phyloP scores from a whole-genome alignment of 2,329 filamentous ascomycete genomes.

The Fusarium oxysporum region DNA sequence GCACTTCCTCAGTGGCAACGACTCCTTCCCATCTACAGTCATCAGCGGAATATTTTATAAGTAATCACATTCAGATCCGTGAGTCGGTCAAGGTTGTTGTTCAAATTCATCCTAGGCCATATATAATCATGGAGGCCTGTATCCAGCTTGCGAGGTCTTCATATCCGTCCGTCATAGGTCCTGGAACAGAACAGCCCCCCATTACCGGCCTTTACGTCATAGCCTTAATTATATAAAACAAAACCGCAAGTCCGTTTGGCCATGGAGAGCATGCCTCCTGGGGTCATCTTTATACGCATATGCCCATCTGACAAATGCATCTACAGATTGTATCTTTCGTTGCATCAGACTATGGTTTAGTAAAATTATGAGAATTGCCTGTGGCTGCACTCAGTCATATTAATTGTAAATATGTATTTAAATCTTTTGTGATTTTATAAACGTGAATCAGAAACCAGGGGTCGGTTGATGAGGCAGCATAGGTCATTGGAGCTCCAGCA shows the following conservation, averaged over 20 bases:
- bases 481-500: accelerated
- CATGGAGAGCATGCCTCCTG: not conserved
- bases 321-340: not conserved
- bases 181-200: not conserved
- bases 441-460: not conserved
- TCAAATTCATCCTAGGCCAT: not conserved
- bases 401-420: accelerated
- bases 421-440: too few relatives aligned
- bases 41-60: accelerated
- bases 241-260: not conserved
- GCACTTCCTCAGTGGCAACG: not conserved
- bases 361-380: accelerated
- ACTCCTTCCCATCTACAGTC: not conserved
- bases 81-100: not conserved
- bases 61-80: not conserved
- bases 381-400: not conserved
- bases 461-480: not conserved
- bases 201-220: not conserved
- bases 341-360: too few relatives aligned
- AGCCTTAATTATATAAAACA: accelerated
- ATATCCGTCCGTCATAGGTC: not conserved
- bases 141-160: not conserved
- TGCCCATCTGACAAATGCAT: not conserved
- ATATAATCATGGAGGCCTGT: accelerated
- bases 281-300: not conserved